Percentiles rank a stretch among this genome's conserved stretches.
Evolutionary conservation across 2,329 filamentous ascomycete genomes (phyloP).

Genomic region (Albifimbria verrucaria): DNA sequence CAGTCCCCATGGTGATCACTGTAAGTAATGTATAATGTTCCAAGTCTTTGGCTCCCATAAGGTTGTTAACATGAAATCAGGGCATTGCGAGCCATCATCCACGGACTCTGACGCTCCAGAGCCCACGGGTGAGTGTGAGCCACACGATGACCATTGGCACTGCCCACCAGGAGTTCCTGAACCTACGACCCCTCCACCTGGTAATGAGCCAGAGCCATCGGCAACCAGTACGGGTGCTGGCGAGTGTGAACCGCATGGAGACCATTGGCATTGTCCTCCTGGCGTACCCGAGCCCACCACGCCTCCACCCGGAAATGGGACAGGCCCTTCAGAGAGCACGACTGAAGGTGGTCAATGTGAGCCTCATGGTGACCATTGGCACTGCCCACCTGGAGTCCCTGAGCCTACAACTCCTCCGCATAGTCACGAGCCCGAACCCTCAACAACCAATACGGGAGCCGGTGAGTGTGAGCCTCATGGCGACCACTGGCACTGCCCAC

Average conservation of each 20-base stretch:
- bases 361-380: slow-evolving; percentile 1
- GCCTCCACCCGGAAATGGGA: not conserved
- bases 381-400: slow-evolving; percentile 1
- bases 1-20: slow-evolving; percentile 10
- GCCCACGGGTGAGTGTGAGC: slow-evolving; percentile 3
- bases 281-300: slow-evolving; percentile 2
- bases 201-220: not conserved
- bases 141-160: slow-evolving; percentile 7
- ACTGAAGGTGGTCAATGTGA: not conserved
- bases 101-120: not conserved
- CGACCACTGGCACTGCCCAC: slow-evolving; percentile 1
- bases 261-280: slow-evolving; percentile 8
- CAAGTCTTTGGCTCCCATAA: no score
- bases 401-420: not conserved
- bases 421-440: not conserved
- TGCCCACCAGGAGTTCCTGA: slow-evolving; percentile 7
- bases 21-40: no score
- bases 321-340: not conserved
- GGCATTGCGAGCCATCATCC: slow-evolving; percentile 9
- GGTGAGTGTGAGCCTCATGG: not conserved
- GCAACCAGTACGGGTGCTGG: not conserved
- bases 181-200: not conserved
- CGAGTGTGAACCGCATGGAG: slow-evolving; percentile 2
- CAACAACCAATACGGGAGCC: not conserved
- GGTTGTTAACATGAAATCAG: not conserved